These are phyloP conservation scores for Cadophora malorum DNA, from an alignment of 2,329 filamentous ascomycete genomes.

Conservation along the genomic window DNA sequence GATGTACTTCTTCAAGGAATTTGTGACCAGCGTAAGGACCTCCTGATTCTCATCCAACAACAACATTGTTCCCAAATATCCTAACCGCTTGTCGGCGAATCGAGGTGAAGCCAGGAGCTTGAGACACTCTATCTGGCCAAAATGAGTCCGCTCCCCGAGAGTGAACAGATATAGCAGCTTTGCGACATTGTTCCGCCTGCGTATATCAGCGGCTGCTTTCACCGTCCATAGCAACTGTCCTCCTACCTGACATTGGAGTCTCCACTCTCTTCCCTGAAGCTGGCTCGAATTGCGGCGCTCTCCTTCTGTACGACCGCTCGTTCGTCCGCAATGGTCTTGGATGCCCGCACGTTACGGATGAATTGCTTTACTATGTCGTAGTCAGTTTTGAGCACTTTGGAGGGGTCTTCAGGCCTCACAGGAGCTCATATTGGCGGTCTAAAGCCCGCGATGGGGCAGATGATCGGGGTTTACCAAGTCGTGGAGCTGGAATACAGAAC, in stretches of 20 bases:
- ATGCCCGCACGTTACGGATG: conserved; percentile 97
- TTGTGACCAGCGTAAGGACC: conserved; percentile 94
- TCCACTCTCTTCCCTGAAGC: conserved; percentile 95
- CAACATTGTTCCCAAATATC: conserved; percentile 95
- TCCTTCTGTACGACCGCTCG: conserved; percentile 98
- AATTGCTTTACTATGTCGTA: conserved; percentile 87
- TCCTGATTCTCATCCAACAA: conserved; percentile 98
- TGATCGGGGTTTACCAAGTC: conserved; percentile 33
- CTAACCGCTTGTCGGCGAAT: conserved; percentile 96
- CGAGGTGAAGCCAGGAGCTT: conserved; percentile 96
- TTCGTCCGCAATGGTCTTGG: conserved; percentile 99
- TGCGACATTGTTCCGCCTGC: conserved; percentile 96
- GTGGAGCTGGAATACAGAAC: neutral
- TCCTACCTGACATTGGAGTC: conserved; percentile 87
- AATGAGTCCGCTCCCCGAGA: conserved; percentile 94
- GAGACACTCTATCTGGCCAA: conserved; percentile 98
- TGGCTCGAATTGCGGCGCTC: conserved; percentile 95
- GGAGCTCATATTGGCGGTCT: conserved; percentile 46
- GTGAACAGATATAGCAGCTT: conserved; percentile 99
- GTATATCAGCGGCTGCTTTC: conserved; percentile 12
- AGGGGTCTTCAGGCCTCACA: conserved; percentile 39
- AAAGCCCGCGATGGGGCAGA: conserved; percentile 44
- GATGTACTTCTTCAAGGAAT: conserved; percentile 91
- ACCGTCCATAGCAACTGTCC: neutral
- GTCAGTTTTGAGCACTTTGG: conserved; percentile 32